A percentile compares a stretch with the other conserved stretches of the same genome.
Conservation (phyloP, 139 green algal genomes). For the Chlamydomonas incerta region DNA sequence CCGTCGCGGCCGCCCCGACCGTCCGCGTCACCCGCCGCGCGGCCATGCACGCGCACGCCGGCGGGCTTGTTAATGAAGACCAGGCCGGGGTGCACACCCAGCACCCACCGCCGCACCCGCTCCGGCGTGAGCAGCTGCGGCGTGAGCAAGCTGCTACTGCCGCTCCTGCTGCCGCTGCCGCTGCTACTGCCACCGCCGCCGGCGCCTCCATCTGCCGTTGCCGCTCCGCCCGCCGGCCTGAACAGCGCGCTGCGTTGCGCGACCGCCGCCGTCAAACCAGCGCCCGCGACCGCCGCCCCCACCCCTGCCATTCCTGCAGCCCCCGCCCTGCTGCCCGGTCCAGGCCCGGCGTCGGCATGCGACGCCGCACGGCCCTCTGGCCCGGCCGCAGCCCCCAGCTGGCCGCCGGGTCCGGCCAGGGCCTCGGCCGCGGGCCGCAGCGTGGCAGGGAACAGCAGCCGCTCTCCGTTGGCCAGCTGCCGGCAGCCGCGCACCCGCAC, state of each 20-base stretch:
- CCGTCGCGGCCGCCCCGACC: neutral
- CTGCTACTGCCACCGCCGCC: neutral
- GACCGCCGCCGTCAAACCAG: neutral
- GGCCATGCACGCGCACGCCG: slow-evolving; percentile 68
- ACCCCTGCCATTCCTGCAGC: too few species aligned
- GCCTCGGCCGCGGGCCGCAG: neutral
- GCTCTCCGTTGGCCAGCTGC: slow-evolving; percentile 7
- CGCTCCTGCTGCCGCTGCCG: neutral
- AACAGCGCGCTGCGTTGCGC: too few species aligned
- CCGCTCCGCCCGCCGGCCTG: neutral
- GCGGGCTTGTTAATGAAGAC: slow-evolving; percentile 79
- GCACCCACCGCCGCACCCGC: slow-evolving; percentile 33
- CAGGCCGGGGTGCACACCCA: slow-evolving; percentile 39
- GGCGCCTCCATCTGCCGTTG: neutral
- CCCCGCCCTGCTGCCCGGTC: neutral
- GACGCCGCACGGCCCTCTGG: neutral
- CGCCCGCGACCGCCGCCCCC: neutral
- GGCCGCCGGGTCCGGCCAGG: neutral
- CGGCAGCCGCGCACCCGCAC: neutral
- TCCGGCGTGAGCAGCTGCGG: slow-evolving; percentile 3
- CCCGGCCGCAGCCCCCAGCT: neutral
- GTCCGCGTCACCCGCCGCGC: slow-evolving; percentile 14
- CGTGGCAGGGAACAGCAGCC: slow-evolving; percentile 25
- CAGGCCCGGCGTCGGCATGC: neutral
- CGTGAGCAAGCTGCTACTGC: neutral